phyloP scores from a whole-genome alignment of 108 stramenopile genomes.

The Fragilariopsis cylindrus region DNA sequence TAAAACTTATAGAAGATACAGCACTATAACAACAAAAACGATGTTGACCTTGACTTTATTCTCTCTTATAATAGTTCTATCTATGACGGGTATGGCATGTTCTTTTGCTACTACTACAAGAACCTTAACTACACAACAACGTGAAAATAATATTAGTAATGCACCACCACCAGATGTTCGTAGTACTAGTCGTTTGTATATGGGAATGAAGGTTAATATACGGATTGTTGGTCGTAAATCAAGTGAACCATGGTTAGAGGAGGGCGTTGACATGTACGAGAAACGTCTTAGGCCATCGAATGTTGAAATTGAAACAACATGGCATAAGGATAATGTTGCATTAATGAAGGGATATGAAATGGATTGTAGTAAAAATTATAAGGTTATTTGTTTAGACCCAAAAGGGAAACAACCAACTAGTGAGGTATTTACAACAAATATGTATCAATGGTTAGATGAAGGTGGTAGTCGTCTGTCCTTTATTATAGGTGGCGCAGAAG shows the following conservation, averaged over 20 bases:
- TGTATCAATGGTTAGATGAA: slow-evolving; percentile 85
- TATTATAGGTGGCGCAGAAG: slow-evolving; percentile 93
- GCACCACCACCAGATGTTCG: no score
- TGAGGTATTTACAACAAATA: slow-evolving; percentile 65
- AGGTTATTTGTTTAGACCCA: slow-evolving; percentile 74
- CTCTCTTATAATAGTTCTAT: neutral
- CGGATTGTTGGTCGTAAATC: slow-evolving; percentile 82
- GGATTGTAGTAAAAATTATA: slow-evolving; percentile 63
- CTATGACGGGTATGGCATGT: neutral
- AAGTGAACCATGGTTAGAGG: slow-evolving; percentile 76
- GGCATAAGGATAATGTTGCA: slow-evolving; percentile 91
- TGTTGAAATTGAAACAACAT: slow-evolving; percentile 72
- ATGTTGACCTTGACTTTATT: neutral
- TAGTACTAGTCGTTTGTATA: slow-evolving; percentile 1
- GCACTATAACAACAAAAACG: neutral
- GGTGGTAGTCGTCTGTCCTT: slow-evolving; percentile 88
- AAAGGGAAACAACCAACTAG: slow-evolving; percentile 70
- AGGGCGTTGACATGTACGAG: slow-evolving; percentile 75
- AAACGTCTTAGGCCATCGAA: slow-evolving; percentile 57
- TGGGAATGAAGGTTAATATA: slow-evolving; percentile 69
- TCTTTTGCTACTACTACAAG: no score
- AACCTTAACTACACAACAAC: no score
- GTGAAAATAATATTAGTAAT: no score
- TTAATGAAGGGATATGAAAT: slow-evolving; percentile 57
- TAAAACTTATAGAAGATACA: no score